Evolutionary conservation across 306 rosid genomes (phyloP).

Genomic region (Crataegus laevigata): DNA sequence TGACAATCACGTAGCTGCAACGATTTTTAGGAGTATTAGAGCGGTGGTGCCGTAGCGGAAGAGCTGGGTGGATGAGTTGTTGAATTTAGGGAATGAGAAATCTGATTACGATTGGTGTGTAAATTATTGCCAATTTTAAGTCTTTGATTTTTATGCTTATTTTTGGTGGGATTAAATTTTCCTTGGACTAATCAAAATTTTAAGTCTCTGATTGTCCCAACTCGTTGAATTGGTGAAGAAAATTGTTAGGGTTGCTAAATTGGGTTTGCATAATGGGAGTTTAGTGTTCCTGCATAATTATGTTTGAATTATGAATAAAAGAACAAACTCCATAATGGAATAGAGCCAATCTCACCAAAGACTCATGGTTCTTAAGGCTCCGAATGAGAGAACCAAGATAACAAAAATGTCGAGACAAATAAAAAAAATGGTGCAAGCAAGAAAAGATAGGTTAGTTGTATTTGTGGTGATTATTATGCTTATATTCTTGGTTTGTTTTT

Average conservation of each 20-base stretch:
- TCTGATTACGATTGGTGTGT: conserved; percentile 87
- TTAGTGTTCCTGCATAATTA: no score
- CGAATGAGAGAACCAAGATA: conserved; percentile 24
- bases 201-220: no score
- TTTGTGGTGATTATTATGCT: neutral
- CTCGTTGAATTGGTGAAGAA: neutral
- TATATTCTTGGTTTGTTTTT: neutral
- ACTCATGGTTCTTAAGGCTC: conserved; percentile 13
- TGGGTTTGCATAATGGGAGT: neutral
- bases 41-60: conserved; percentile 37
- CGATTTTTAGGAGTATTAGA: conserved; percentile 32
- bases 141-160: neutral
- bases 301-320: no score
- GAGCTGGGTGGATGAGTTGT: conserved; percentile 54
- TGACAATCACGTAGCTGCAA: conserved; percentile 27
- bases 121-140: neutral
- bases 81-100: conserved; percentile 85
- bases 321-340: conserved; percentile 3
- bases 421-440: conserved; percentile 15
- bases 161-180: neutral
- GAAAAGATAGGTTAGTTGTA: conserved; percentile 26
- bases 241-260: neutral
- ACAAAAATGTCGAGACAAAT: conserved; percentile 11
- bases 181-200: no score
- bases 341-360: conserved; percentile 17